Evolutionary conservation across 495 filamentous ascomycete genomes (phyloP), one percentile per base, ranked within the genome.

Genomic region (Annulohypoxylon moriforme): DNA sequence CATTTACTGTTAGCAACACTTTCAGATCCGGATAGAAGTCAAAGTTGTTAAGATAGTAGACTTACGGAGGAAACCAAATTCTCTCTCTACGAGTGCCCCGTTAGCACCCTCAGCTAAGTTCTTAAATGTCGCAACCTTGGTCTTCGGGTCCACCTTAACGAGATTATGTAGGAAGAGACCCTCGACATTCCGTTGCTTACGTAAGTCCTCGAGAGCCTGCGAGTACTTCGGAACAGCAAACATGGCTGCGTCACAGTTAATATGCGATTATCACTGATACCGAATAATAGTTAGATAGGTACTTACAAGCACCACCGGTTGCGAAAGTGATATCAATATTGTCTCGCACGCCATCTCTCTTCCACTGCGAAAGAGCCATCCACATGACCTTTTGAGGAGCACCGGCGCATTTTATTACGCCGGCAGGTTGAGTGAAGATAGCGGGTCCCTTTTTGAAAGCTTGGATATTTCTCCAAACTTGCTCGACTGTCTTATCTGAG

Each of bases 361-460:
- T 85, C 90, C 90, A 92, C 73, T 89, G 81, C 53, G 90, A 88
- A 59, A 90, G 79, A 0, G 90, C 89, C 29, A 92, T 85, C 90
- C 90, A 92, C 88, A 91, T 87, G 75, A 86, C 80, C 79, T 92
- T 92, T 71, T 92, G 90, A 7, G 90, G 90, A 0, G 89, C 90
- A 27, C 90, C 90, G 1, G 90, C 90, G 68, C 90, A 92, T 76
- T 92, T 92, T 73, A 92, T 82, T 20, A 86, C 78, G 44, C 90
- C 90, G 1, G 86, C 81, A 6, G 90, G 90, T 74, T 91, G 89
- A 7, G 89, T 91, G 84, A 92, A 92, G 65, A 91, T 84, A 25
- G 89, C 90, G n/a, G 75, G 78, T 3, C 90, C 89, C 59, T 83
- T 81, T 61, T 83, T 74, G 56, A 91, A 80, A 53, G 79, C 81